A percentile compares a stretch with the other conserved stretches of the same genome.
These are phyloP conservation scores for Candida jianshihensis DNA, from an alignment of 805 yeast genomes.

Conservation along the genomic window DNA sequence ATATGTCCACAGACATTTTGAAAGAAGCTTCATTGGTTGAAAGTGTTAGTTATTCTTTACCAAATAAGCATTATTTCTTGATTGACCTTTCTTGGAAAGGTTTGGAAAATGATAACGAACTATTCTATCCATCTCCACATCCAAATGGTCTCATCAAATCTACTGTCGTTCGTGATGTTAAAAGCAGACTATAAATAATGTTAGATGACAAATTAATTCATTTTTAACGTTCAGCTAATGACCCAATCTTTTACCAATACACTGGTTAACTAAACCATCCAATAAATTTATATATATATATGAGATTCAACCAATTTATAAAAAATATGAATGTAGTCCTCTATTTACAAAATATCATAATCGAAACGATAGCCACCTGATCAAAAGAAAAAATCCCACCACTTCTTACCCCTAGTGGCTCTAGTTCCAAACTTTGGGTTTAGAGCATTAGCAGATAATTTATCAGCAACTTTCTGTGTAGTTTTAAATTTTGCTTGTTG, in stretches of 20 bases:
- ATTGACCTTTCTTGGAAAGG: slow-evolving; percentile 83
- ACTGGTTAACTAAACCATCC: too few relatives aligned
- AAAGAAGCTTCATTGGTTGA: slow-evolving; percentile 47
- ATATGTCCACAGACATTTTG: slow-evolving; percentile 76
- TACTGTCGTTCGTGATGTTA: slow-evolving; percentile 66
- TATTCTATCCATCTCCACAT: slow-evolving; percentile 85
- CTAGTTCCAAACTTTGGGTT: slow-evolving; percentile 46
- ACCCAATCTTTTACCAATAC: too few relatives aligned
- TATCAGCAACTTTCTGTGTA: slow-evolving; percentile 20
- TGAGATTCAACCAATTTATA: too few relatives aligned
- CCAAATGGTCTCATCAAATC: slow-evolving; percentile 90
- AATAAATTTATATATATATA: too few relatives aligned
- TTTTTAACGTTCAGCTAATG: too few relatives aligned
- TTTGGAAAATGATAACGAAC: slow-evolving; percentile 67
- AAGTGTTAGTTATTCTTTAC: slow-evolving; percentile 68
- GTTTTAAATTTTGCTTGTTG: slow-evolving; percentile 26
- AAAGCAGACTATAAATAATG: slow-evolving; percentile 42
- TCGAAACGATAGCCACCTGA: slow-evolving; percentile 5
- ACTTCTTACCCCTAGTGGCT: slow-evolving; percentile 44
- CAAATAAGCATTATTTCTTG: slow-evolving; percentile 88
- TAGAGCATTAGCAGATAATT: slow-evolving; percentile 33
- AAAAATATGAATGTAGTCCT: slow-evolving; percentile 1
- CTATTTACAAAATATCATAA: background rate
- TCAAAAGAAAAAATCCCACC: slow-evolving; percentile 56
- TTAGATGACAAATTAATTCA: too few relatives aligned